These are phyloP conservation scores for Astragalus glycyphyllos DNA, from an alignment of 306 rosid genomes.

Conservation along the genomic window DNA sequence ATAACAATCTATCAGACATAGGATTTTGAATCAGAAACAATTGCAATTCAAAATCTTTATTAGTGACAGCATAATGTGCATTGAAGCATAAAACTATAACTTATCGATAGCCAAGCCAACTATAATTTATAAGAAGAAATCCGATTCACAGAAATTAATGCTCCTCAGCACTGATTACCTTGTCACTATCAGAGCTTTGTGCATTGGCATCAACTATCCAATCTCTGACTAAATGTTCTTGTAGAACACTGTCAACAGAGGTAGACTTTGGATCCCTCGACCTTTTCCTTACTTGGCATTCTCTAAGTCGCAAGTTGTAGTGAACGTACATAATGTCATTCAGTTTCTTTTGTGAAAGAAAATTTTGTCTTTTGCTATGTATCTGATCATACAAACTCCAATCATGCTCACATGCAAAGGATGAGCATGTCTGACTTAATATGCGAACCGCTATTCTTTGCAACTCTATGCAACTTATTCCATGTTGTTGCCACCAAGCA, in stretches of 20 bases:
- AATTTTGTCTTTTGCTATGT: constrained; percentile 62
- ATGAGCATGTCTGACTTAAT: constrained; percentile 92
- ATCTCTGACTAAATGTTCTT: constrained; percentile 65
- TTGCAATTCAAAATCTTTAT: constrained; percentile 8
- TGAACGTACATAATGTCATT: constrained; percentile 78
- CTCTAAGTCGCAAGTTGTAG: constrained; percentile 90
- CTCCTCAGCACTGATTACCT: constrained; percentile 57
- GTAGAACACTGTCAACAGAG: constrained; percentile 60
- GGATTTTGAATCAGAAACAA: constrained; percentile 9
- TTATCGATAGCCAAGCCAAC: constrained; percentile 11
- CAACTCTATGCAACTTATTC: constrained; percentile 93
- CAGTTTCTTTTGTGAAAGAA: constrained; percentile 73
- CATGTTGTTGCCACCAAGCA: constrained; percentile 99
- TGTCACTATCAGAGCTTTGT: constrained; percentile 59
- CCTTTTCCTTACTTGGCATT: constrained; percentile 75
- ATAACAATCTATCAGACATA: constrained; percentile 6
- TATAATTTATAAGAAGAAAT: constrained; percentile 21
- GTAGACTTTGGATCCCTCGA: constrained; percentile 52
- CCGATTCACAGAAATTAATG: constrained; percentile 1
- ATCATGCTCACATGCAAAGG: constrained; percentile 77
- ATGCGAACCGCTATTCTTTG: constrained; percentile 88
- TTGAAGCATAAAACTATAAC: constrained; percentile 28
- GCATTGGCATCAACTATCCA: constrained; percentile 73
- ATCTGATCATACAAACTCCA: constrained; percentile 80
- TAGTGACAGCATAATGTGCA: constrained; percentile 9